Evolutionary conservation across 352 stramenopile species (phyloP).

Genomic region (Globisporangium cylindrosporum): DNA sequence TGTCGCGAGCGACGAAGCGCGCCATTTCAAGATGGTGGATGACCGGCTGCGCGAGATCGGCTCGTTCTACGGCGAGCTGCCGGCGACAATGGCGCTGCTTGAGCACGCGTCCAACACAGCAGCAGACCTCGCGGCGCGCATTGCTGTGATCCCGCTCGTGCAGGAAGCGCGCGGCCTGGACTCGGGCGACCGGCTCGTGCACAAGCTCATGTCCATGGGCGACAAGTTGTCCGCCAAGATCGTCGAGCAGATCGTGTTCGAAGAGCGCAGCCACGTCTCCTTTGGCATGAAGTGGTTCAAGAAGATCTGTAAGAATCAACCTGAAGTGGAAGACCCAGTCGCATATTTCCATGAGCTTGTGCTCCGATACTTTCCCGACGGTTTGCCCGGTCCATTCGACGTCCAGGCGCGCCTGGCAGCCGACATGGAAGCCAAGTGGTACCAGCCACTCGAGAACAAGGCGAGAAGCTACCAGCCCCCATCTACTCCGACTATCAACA

Average conservation of each 20-base stretch:
- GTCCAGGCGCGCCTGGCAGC: conserved; percentile 61
- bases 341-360: conserved; percentile 82
- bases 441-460: conserved; percentile 65
- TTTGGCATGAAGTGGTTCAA: conserved; percentile 83
- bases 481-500: not conserved
- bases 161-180: conserved; percentile 79
- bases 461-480: conserved; percentile 9
- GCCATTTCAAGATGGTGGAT: conserved; percentile 82
- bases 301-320: conserved; percentile 43
- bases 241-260: conserved; percentile 75
- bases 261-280: conserved; percentile 73
- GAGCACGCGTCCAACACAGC: conserved; percentile 75
- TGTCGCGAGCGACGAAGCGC: conserved; percentile 68
- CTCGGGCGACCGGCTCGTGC: conserved; percentile 68
- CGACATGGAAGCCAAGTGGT: conserved; percentile 74
- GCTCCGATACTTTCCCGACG: conserved; percentile 72
- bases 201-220: conserved; percentile 68
- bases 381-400: conserved; percentile 76
- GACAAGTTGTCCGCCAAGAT: conserved; percentile 62
- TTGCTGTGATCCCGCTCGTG: conserved; percentile 78
- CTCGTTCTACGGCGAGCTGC: conserved; percentile 65
- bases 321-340: conserved; percentile 39
- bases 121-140: conserved; percentile 55
- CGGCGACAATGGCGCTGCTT: conserved; percentile 62
- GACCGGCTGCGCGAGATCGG: conserved; percentile 54